These are phyloP conservation scores for Penicillium verrucosum DNA, from an alignment of 2,329 filamentous ascomycete genomes.

Conservation along the genomic window DNA sequence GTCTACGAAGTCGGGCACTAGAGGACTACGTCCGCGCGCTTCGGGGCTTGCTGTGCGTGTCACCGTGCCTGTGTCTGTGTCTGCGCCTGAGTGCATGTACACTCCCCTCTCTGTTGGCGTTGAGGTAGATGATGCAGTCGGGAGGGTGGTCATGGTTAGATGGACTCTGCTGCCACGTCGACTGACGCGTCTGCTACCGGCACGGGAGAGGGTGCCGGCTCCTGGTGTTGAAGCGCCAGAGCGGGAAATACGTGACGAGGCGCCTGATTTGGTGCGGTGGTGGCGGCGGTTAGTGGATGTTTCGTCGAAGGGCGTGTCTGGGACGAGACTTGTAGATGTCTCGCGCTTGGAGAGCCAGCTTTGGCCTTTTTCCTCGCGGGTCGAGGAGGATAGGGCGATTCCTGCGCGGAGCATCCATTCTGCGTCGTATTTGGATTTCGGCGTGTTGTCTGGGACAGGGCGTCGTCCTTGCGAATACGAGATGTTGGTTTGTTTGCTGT, in stretches of 20 bases:
- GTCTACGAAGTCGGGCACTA: constrained; percentile 52
- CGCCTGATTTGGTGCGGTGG: constrained; percentile 25
- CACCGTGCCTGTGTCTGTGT: background rate
- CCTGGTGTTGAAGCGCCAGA: constrained; percentile 39
- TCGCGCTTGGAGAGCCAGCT: constrained; percentile 58
- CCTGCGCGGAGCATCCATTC: constrained; percentile 61
- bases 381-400: constrained; percentile 54
- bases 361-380: constrained; percentile 61
- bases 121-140: constrained; percentile 6
- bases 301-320: constrained; percentile 37
- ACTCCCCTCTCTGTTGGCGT: background rate
- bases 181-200: constrained; percentile 34
- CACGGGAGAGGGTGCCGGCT: constrained; percentile 26
- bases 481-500: constrained; percentile 8
- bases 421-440: constrained; percentile 36
- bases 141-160: constrained; percentile 35
- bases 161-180: constrained; percentile 22
- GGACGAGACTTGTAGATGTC: constrained; percentile 53
- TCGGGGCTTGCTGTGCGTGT: constrained; percentile 16
- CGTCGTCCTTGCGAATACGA: constrained; percentile 1
- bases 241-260: constrained; percentile 26
- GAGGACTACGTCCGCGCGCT: constrained; percentile 12
- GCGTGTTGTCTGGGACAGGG: constrained; percentile 5
- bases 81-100: background rate
- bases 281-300: constrained; percentile 21